These are phyloP conservation scores for Mycena latifolia DNA, from an alignment of 768 basidiomycete species.

Conservation along the genomic window DNA sequence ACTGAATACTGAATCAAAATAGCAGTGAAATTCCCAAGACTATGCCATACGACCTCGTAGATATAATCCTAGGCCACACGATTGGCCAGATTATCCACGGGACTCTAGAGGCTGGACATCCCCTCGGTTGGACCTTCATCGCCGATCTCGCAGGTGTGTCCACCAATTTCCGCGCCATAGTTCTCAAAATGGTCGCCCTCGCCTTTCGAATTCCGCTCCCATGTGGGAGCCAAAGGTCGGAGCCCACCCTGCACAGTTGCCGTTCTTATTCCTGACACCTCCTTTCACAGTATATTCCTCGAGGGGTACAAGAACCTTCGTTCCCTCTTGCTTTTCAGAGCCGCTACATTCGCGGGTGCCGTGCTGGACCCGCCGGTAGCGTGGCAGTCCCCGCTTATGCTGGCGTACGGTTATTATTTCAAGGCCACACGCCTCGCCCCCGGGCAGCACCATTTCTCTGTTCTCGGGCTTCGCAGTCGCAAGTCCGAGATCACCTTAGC, in stretches of 20 bases:
- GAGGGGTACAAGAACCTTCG: conserved; percentile 7
- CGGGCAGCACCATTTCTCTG: neutral
- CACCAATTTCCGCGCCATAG: conserved; percentile 13
- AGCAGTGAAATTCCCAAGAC: neutral
- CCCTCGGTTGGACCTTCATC: conserved; percentile 5
- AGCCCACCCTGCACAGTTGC: too few species aligned
- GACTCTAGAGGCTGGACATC: neutral
- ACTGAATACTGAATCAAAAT: too few species aligned
- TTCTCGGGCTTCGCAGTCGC: neutral
- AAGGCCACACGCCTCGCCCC: neutral
- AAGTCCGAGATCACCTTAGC: conserved; percentile 8
- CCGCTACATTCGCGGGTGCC: conserved; percentile 7
- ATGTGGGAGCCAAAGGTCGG: conserved; percentile 3
- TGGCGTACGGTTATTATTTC: conserved; percentile 17
- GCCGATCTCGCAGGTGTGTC: conserved; percentile 29
- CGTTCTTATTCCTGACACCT: neutral
- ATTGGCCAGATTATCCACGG: conserved; percentile 22
- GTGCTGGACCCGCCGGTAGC: conserved; percentile 2
- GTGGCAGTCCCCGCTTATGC: conserved; percentile 21
- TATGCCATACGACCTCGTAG: conserved; percentile 12
- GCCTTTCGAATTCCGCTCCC: conserved; percentile 20
- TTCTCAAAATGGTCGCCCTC: conserved; percentile 18
- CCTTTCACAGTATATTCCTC: neutral
- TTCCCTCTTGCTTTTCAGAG: conserved; percentile 19
- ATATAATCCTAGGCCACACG: conserved; percentile 12